Evolutionary conservation across 495 filamentous ascomycete species (phyloP).

Genomic region (Barbatosphaeria neglecta): DNA sequence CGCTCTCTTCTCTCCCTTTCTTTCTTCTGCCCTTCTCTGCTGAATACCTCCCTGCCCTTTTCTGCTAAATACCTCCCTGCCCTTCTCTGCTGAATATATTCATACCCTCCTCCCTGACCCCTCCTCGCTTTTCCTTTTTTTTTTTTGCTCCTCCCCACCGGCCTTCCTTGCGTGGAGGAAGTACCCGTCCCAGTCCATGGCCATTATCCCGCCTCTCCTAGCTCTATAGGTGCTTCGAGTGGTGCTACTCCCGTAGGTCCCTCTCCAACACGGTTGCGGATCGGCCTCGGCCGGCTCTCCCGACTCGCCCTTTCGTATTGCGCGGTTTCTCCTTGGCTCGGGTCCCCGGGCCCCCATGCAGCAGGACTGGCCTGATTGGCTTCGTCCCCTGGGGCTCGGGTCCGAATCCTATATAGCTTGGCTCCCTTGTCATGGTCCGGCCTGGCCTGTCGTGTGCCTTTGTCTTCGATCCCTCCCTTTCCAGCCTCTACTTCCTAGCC

Average conservation of each 20-base stretch:
- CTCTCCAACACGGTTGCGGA: too few relatives aligned
- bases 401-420: too few relatives aligned
- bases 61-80: too few relatives aligned
- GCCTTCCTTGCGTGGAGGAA: neutral
- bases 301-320: neutral
- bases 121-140: neutral
- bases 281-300: neutral
- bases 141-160: neutral
- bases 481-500: too few relatives aligned
- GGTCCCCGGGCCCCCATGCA: too few relatives aligned
- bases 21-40: slow-evolving; percentile 3
- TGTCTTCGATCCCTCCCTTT: too few relatives aligned
- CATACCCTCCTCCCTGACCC: neutral
- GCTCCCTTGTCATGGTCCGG: too few relatives aligned
- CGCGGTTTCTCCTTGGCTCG: neutral
- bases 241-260: neutral
- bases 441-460: too few relatives aligned
- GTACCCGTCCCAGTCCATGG: too few relatives aligned
- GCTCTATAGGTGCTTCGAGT: neutral
- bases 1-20: slow-evolving; percentile 1
- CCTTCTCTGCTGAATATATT: neutral
- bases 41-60: neutral
- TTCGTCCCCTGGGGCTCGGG: too few relatives aligned
- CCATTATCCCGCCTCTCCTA: neutral
- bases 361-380: too few relatives aligned